Evolutionary conservation across 1,284 basidiomycete species (phyloP).

Genomic region (Takashimella koratensis): DNA sequence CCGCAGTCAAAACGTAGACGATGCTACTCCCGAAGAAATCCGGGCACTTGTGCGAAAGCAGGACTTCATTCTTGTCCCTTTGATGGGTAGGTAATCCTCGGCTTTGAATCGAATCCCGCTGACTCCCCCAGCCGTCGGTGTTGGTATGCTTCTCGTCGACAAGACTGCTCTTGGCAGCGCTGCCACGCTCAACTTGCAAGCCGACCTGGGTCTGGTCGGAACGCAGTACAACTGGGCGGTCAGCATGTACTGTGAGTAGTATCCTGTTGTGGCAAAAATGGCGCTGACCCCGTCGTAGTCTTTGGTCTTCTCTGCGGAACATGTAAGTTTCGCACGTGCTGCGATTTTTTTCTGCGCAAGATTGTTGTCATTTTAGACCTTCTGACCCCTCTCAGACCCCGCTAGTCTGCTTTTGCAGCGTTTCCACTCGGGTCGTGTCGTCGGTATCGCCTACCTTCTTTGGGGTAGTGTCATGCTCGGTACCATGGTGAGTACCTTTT

Average conservation of each 20-base stretch:
- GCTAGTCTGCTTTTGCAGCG: neutral
- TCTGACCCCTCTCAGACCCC: neutral
- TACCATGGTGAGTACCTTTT: neutral
- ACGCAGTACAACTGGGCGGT: slow-evolving; percentile 25
- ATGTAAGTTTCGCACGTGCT: neutral
- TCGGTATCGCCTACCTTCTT: neutral
- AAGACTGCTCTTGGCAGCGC: slow-evolving; percentile 28
- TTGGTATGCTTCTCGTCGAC: slow-evolving; percentile 9
- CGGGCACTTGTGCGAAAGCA: neutral
- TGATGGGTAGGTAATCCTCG: neutral
- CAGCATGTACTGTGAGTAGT: slow-evolving; percentile 8
- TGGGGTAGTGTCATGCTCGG: neutral
- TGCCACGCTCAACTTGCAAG: slow-evolving; percentile 15
- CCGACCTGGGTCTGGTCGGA: slow-evolving; percentile 21
- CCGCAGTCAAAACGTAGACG: neutral
- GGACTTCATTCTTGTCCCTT: neutral
- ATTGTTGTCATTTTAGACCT: too few species aligned
- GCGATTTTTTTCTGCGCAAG: neutral
- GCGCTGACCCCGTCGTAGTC: neutral
- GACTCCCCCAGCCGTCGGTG: neutral
- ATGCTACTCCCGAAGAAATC: neutral
- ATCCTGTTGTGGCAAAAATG: neutral
- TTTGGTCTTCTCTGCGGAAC: neutral
- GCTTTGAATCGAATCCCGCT: neutral
- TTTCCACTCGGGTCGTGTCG: neutral